Percentiles rank a stretch among this genome's conserved stretches.
Evolutionary conservation across 1,284 basidiomycete genomes (phyloP).

Genomic region (Boletus subluridellus): DNA sequence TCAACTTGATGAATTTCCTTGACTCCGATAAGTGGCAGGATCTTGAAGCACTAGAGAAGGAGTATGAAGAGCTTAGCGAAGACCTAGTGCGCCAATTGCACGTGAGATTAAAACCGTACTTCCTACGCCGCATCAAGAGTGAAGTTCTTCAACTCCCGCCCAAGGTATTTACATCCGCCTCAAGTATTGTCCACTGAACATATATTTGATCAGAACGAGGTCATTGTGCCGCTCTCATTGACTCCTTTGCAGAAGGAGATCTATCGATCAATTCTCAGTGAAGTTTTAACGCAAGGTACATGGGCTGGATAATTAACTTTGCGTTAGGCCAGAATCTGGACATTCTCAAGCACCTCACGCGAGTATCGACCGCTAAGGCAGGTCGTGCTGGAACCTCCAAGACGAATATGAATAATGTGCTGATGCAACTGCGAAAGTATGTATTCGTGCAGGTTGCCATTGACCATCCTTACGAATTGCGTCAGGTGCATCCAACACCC

Average conservation of each 20-base stretch:
- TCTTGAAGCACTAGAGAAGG: slow-evolving; percentile 65
- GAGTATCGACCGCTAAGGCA: slow-evolving; percentile 36
- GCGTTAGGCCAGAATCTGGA: slow-evolving; percentile 63
- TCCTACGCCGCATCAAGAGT: slow-evolving; percentile 88
- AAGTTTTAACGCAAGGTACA: slow-evolving; percentile 2
- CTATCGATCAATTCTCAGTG: slow-evolving; percentile 80
- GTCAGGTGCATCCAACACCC: slow-evolving; percentile 83
- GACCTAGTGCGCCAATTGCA: slow-evolving; percentile 79
- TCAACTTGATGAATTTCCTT: slow-evolving; percentile 93
- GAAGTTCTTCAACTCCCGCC: slow-evolving; percentile 91
- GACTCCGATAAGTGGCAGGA: slow-evolving; percentile 75
- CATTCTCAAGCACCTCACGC: slow-evolving; percentile 57
- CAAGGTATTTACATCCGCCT: slow-evolving; percentile 53
- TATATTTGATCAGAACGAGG: slow-evolving; percentile 60
- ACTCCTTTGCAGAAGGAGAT: slow-evolving; percentile 85
- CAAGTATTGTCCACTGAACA: slow-evolving; percentile 9
- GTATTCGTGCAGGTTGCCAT: slow-evolving; percentile 23
- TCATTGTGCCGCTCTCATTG: slow-evolving; percentile 91
- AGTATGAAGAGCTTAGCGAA: slow-evolving; percentile 74
- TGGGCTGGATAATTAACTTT: slow-evolving; percentile 9
- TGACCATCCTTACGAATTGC: slow-evolving; percentile 4
- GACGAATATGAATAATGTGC: slow-evolving; percentile 69
- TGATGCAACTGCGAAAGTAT: slow-evolving; percentile 85
- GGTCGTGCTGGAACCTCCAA: slow-evolving; percentile 36
- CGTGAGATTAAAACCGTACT: slow-evolving; percentile 78